Percentiles rank a stretch among this genome's conserved stretches.
phyloP scores from a whole-genome alignment of 306 rosid genomes.

The Erythrophleum fordii region DNA sequence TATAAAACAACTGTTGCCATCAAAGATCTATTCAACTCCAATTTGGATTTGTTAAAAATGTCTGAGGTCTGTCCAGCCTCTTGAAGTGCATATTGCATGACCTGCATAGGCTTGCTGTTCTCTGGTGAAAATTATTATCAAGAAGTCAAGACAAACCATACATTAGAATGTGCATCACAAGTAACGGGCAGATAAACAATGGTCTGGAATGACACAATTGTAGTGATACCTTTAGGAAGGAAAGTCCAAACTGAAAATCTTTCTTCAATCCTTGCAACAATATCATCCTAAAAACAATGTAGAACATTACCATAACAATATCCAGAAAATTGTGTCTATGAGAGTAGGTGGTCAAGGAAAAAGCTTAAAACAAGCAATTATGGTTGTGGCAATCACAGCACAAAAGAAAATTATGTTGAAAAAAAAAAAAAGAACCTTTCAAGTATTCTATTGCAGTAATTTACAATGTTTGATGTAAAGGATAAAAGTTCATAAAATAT shows the following conservation, averaged over 20 bases:
- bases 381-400: slow-evolving; percentile 25
- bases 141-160: slow-evolving; percentile 4
- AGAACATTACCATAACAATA: slow-evolving; percentile 13
- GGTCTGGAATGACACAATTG: slow-evolving; percentile 8
- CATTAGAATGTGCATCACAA: slow-evolving; percentile 11
- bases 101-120: slow-evolving; percentile 64
- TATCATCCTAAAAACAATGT: slow-evolving; percentile 62
- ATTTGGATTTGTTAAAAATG: slow-evolving; percentile 49
- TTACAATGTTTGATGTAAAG: neutral
- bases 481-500: slow-evolving; percentile 4
- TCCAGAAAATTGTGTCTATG: neutral
- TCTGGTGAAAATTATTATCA: slow-evolving; percentile 48
- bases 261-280: slow-evolving; percentile 74
- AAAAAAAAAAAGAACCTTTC: neutral
- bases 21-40: slow-evolving; percentile 56
- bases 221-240: slow-evolving; percentile 78
- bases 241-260: slow-evolving; percentile 84
- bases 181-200: neutral
- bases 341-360: slow-evolving; percentile 19
- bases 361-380: slow-evolving; percentile 27
- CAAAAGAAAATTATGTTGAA: neutral
- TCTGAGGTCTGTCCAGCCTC: slow-evolving; percentile 41
- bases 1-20: slow-evolving; percentile 78
- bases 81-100: slow-evolving; percentile 52
- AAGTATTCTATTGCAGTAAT: slow-evolving; percentile 6